phyloP scores from a whole-genome alignment of 1,139 yeast species.

The Yamadazyma blattariae region DNA sequence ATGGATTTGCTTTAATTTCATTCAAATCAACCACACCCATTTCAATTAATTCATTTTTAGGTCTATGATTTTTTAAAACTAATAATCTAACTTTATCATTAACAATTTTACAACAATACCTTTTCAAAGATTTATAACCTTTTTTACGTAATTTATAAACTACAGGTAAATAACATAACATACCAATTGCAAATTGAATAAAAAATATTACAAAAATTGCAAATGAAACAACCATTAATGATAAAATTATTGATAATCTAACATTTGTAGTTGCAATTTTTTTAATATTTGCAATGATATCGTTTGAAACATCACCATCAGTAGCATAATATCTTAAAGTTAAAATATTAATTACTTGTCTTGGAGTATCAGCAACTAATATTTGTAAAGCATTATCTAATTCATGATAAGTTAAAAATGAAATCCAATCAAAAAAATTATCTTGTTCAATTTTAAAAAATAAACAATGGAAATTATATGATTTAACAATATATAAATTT shows the following conservation, averaged over 20 bases:
- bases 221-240: slow-evolving; percentile 75
- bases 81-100: slow-evolving; percentile 53
- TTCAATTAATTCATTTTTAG: slow-evolving; percentile 32
- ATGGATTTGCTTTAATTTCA: slow-evolving; percentile 27
- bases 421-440: slow-evolving; percentile 62
- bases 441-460: slow-evolving; percentile 69
- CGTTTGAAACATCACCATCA: slow-evolving; percentile 37
- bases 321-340: slow-evolving; percentile 62
- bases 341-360: slow-evolving; percentile 79
- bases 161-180: slow-evolving; percentile 55
- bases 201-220: slow-evolving; percentile 74
- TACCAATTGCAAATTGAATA: slow-evolving; percentile 55
- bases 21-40: slow-evolving; percentile 26
- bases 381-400: slow-evolving; percentile 63
- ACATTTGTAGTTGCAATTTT: slow-evolving; percentile 59
- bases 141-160: slow-evolving; percentile 42
- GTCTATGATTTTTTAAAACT: slow-evolving; percentile 48
- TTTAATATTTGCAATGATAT: slow-evolving; percentile 52
- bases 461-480: slow-evolving; percentile 69
- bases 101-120: slow-evolving; percentile 56
- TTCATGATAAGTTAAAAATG: slow-evolving; percentile 67
- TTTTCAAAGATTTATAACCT: slow-evolving; percentile 45
- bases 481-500: slow-evolving; percentile 50
- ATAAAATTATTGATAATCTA: slow-evolving; percentile 65
- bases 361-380: slow-evolving; percentile 79